Conservation (phyloP, 2,329 filamentous ascomycete genomes). For the Diaporthe sp. region DNA sequence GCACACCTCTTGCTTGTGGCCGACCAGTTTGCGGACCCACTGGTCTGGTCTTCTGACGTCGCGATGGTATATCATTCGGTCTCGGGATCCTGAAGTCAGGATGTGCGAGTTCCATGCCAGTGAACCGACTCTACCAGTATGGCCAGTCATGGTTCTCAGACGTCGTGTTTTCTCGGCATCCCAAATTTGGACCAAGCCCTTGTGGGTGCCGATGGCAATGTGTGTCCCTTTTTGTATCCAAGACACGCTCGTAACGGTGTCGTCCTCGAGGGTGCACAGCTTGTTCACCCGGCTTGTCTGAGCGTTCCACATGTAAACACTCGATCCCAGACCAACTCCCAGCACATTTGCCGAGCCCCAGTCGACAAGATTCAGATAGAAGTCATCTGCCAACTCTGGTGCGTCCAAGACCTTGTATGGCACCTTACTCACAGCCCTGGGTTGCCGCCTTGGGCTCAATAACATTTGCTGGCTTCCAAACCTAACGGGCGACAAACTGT, state of each 20-base stretch:
- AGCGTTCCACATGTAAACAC: conserved; percentile 99
- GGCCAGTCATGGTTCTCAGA: conserved; percentile 95
- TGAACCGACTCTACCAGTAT: conserved; percentile 92
- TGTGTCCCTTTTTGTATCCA: conserved; percentile 99
- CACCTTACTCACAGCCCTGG: conserved; percentile 92
- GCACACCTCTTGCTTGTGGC: conserved; percentile 98
- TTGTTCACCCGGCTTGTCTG: conserved; percentile 92
- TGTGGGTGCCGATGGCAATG: conserved; percentile 93
- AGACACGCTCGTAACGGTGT: conserved; percentile 95
- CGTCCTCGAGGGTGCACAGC: conserved; percentile 91
- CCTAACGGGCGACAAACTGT: conserved; percentile 94
- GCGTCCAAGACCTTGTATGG: conserved; percentile 98
- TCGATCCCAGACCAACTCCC: conserved; percentile 90
- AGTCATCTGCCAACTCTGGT: conserved; percentile 95
- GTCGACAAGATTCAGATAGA: conserved; percentile 96
- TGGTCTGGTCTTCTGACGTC: conserved; percentile 95
- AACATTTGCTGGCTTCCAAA: conserved; percentile 95
- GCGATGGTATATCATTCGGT: conserved; percentile 93
- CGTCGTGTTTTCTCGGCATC: conserved; percentile 90
- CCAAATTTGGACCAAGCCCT: conserved; percentile 97
- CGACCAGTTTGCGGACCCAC: conserved; percentile 86
- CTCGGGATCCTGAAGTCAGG: conserved; percentile 92
- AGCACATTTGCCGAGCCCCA: conserved; percentile 97
- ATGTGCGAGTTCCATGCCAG: conserved; percentile 99
- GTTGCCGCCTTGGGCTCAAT: conserved; percentile 88